Evolutionary conservation across 306 rosid genomes (phyloP), one percentile per base, ranked within the genome.

Genomic region (Carpinus fangiana): DNA sequence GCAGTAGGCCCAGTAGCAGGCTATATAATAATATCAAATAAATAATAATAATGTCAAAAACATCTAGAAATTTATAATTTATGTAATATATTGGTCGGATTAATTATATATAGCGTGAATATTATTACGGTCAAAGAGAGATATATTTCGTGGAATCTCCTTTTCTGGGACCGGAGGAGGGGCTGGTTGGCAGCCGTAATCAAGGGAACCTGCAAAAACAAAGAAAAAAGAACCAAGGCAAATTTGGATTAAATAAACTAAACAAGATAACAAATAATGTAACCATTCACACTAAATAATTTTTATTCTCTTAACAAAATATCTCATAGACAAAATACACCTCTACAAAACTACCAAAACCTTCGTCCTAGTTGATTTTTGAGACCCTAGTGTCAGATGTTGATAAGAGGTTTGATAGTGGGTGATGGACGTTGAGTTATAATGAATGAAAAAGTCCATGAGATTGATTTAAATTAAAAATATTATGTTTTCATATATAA

Each of bases 1-100:
- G 76, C 98, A 94, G 66, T 94, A 94, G 0, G 84, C 89, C 94
- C 93, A 92, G 79, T 80, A 80, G 87, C 98, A 94, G 79, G 96
- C 97, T 94, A 67, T 31, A 65, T 31, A 65, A 65, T 31, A 65
- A 17, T 5, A 51, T 4, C 73, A 81, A 36, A 46, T 14, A 14
- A 73, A 56, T 20, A 16, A 17, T 12, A 18, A 23, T 12, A 5
- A 31, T 70, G 0, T 26, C 5, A 20, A 17, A 70, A 23, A 53
- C n/a, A 34, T 47, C 13, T 26, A 31, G 28, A 70, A 61, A 74
- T 70, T 5, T 16, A 47, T 73, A 73, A 45, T 31, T 50, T 17
- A 61, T 31, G 2, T 31, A 73, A 68, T 17, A 10, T 11, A 23
- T n/a, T n/a, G 41, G 47, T 21, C 26, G 2, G 23, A 55, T 59